Evolutionary conservation across 73 alveolate genomes (phyloP), one percentile per base, ranked within the genome.

Genomic region (Stentor roeselii): DNA sequence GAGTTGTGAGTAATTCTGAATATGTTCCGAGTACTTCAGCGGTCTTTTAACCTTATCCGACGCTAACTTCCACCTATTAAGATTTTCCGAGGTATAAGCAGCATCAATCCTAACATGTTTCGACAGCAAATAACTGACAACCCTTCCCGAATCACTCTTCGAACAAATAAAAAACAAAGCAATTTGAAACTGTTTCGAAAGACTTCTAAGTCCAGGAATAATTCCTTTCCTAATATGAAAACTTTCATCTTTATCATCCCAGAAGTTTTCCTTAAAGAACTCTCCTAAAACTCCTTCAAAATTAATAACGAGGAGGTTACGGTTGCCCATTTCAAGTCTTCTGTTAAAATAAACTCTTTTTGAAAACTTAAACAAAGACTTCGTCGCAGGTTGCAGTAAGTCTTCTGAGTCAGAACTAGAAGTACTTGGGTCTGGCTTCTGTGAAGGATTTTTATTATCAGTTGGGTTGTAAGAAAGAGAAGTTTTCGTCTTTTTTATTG

Each of bases 231-330:
- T n/a, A 21, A 67, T n/a, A 67, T 67, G 37, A 27, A 67, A 2
- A 15, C 21, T 34, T 67, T 21, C 80, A 14, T 21, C 41, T 2
- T 67, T 27, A 67, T 21, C 37, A 1, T 67, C 50, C 37, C 80
- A 67, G 37, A 67, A 27, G 34, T 67, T 67, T 21, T 67, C 41
- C 42, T 67, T 67, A 67, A 67, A 67, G 0, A 67, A 36, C 21
- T 76, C 84, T 34, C 84, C 84, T 34, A 76, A 15, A 37, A 76
- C 84, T 37, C 84, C 84, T 3, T 76, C 84, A 76, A 76, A 76
- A 39, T 76, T 76, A n/a, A 76, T 39, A 27, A 76, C 84, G 0
- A 76, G 1, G 30, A 76, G 36, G 74, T 35, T 21, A 36, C 34
- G 21, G 42, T 67, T 67, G 14, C 42, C 2, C 37, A 32, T 0